Base-by-base conservation (phyloP, 129 eudicot species). In the Flaveria sonorensis region DNA sequence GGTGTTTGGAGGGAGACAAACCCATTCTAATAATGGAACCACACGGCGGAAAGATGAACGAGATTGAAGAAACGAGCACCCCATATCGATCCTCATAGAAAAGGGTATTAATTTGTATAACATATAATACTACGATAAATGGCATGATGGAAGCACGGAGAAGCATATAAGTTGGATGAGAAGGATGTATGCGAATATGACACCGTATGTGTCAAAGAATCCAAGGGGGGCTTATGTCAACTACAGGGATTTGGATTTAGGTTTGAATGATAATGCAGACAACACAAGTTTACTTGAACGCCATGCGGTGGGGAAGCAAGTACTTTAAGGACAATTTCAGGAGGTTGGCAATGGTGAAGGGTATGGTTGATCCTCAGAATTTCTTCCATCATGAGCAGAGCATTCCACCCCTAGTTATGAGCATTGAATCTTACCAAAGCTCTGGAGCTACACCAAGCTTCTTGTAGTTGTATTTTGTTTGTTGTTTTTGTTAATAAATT, bases 181-280 rank as follows among this genome's bases (percentile, higher is more conserved):
- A 63, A 26, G 1, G 69, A 63, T 63, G 45, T 63, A 63, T 63
- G 69, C 30, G 11, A 63, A 63, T 14, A 63, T 63, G 68, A 63
- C 45, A 63, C 68, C 68, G 6, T 63, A 28, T 30, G 68, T 63
- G 43, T 13, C 68, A 1, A 30, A 28, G 12, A 13, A 63, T 63
- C 68, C 68, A 13, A 62, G 68, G 43, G 68, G 43, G 10, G 68
- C 68, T 62, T 62, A 62, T 62, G 68, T 62, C 45, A 62, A 62
- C 7, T 63, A 28, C 1, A 63, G 68, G 45, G 68, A 63, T 63
- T 63, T 63, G 68, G 68, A 63, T 63, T 63, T 63, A 15, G 68
- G 68, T 63, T 28, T 32, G 20, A 63, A 63, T 63, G 43, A 63
- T 62, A 24, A 60, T 13, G 32, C 32, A 28, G 45, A 26, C 26